A percentile compares a stretch with the other conserved stretches of the same genome.
phyloP scores from a whole-genome alignment of 495 filamentous ascomycete genomes.

The Podospora pseudoanserina region DNA sequence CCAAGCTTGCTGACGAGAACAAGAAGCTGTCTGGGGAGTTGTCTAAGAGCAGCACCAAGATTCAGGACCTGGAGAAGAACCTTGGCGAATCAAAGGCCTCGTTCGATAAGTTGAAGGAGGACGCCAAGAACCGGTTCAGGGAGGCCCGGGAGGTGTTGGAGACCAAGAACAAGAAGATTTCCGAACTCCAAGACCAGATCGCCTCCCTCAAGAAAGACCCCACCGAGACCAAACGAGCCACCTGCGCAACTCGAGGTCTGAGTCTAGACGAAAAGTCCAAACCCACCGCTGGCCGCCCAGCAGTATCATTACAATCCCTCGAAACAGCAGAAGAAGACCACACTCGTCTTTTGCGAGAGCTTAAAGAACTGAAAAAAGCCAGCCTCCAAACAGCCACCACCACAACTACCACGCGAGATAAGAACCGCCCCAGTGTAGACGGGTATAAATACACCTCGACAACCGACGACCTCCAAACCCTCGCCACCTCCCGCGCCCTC shows the following conservation, averaged over 20 bases:
- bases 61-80: conserved; percentile 43
- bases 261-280: conserved; percentile 26
- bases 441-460: conserved; percentile 11
- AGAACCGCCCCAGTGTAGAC: conserved; percentile 13
- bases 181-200: conserved; percentile 34
- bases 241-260: conserved; percentile 16
- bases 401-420: conserved; percentile 5
- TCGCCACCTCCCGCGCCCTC: conserved; percentile 27
- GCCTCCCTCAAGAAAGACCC: conserved; percentile 27
- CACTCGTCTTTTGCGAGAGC: conserved; percentile 18
- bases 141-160: conserved; percentile 56
- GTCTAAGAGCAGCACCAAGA: conserved; percentile 32
- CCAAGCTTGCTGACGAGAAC: conserved; percentile 46
- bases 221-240: conserved; percentile 20
- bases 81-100: conserved; percentile 40
- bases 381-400: conserved; percentile 14
- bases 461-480: conserved; percentile 20
- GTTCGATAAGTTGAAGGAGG: conserved; percentile 56
- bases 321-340: conserved; percentile 24
- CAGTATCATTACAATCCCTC: conserved; percentile 20
- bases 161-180: conserved; percentile 63
- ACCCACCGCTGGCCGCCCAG: conserved; percentile 15
- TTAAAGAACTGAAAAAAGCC: conserved; percentile 7
- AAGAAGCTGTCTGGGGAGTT: conserved; percentile 42
- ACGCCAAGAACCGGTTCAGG: conserved; percentile 53